These are phyloP conservation scores for Meyerozyma athensensis DNA, from an alignment of 1,139 yeast genomes.

Conservation along the genomic window DNA sequence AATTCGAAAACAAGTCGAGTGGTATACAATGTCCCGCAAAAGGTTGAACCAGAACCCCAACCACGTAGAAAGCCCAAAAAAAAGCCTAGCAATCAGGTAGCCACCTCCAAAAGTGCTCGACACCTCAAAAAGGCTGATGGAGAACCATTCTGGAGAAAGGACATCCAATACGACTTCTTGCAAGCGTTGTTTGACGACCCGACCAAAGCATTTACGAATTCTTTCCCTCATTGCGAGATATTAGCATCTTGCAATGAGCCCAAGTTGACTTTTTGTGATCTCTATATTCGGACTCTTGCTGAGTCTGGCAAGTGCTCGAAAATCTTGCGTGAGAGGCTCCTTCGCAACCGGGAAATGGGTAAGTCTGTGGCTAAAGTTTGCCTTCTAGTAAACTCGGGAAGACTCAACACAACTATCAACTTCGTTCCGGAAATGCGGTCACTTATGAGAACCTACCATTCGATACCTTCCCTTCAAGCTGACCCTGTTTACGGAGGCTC, in stretches of 20 bases:
- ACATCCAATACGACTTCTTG: slow-evolving; percentile 81
- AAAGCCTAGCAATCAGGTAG: neutral
- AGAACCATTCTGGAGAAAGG: slow-evolving; percentile 84
- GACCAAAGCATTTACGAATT: slow-evolving; percentile 64
- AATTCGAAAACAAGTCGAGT: neutral
- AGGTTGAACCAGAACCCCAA: neutral
- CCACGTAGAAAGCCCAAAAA: slow-evolving; percentile 1
- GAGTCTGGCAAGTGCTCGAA: slow-evolving; percentile 81
- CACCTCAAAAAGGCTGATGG: slow-evolving; percentile 90
- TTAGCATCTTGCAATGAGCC: slow-evolving; percentile 37
- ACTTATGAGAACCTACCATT: slow-evolving; percentile 85
- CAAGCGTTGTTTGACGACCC: slow-evolving; percentile 59
- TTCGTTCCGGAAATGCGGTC: slow-evolving; percentile 97
- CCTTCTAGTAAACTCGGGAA: slow-evolving; percentile 81
- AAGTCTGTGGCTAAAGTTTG: slow-evolving; percentile 79
- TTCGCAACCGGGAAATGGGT: slow-evolving; percentile 59
- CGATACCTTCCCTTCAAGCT: slow-evolving; percentile 85
- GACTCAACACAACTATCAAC: slow-evolving; percentile 92
- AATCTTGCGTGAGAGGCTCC: slow-evolving; percentile 70
- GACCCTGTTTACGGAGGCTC: slow-evolving; percentile 47
- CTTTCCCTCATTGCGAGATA: slow-evolving; percentile 33
- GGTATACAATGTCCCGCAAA: neutral
- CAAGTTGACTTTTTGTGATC: slow-evolving; percentile 73
- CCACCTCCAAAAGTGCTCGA: slow-evolving; percentile 18
- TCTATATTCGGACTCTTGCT: slow-evolving; percentile 77